Conservation (phyloP, 257 asterid genomes). For the Rauvolfia tetraphylla region DNA sequence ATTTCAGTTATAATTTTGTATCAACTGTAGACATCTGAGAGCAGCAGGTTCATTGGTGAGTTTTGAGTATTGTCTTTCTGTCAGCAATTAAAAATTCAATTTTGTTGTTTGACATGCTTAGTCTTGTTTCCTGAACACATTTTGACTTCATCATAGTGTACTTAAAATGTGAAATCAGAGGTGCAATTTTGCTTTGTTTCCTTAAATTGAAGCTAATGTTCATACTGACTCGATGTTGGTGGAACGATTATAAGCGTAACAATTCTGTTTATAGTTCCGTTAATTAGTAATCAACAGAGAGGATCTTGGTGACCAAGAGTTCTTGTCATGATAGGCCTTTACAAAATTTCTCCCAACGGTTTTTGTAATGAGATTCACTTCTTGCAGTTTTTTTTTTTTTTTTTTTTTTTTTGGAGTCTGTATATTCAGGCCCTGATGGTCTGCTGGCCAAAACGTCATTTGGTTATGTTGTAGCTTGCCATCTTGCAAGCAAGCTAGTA, state of each 20-base stretch:
- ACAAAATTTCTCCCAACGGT: background rate
- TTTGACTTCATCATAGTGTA: conserved; percentile 5
- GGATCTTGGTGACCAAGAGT: too few species aligned
- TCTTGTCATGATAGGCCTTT: background rate
- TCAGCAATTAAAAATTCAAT: conserved; percentile 14
- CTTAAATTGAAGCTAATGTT: background rate
- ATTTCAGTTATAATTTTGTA: background rate
- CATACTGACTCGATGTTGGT: background rate
- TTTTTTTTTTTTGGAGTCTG: background rate
- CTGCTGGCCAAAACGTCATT: background rate
- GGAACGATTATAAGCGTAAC: background rate
- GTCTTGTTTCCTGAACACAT: conserved; percentile 1
- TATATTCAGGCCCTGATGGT: background rate
- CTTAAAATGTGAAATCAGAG: conserved; percentile 7
- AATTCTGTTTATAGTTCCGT: background rate
- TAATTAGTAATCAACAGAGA: background rate
- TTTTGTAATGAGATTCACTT: background rate
- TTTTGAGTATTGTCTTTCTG: conserved; percentile 2
- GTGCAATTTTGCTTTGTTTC: conserved; percentile 7
- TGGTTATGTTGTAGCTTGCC: background rate
- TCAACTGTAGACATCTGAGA: conserved; percentile 2
- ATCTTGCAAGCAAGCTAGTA: background rate
- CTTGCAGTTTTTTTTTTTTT: too few species aligned
- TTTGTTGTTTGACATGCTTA: conserved; percentile 10
- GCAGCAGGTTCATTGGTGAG: background rate